Evolutionary conservation across 1,284 basidiomycete species (phyloP).

Genomic region (Ganoderma sinense): DNA sequence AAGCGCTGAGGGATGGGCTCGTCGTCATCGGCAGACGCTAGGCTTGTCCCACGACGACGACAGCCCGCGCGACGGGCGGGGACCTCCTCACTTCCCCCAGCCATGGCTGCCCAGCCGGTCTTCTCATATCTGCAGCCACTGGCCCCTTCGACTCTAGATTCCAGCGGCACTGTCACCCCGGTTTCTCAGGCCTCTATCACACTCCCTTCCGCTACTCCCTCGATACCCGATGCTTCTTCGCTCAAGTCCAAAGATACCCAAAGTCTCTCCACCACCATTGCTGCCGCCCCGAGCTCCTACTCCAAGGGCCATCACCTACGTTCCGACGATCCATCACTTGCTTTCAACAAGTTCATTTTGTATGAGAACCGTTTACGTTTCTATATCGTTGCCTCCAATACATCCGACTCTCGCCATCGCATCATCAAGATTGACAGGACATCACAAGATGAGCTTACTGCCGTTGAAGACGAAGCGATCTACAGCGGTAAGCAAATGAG

Average conservation of each 20-base stretch:
- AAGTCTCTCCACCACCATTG: slow-evolving; percentile 22
- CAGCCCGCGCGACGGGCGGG: not conserved
- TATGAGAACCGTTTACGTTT: slow-evolving; percentile 91
- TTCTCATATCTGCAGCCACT: slow-evolving; percentile 7
- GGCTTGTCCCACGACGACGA: not conserved
- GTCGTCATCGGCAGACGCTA: not conserved
- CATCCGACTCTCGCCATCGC: slow-evolving; percentile 84
- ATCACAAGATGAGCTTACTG: slow-evolving; percentile 72
- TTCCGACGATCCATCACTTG: slow-evolving; percentile 38
- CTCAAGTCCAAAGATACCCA: slow-evolving; percentile 31
- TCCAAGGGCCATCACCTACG: slow-evolving; percentile 16
- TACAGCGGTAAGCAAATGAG: slow-evolving; percentile 92
- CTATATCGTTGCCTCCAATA: slow-evolving; percentile 89
- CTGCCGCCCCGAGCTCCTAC: slow-evolving; percentile 15
- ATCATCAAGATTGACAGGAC: slow-evolving; percentile 94
- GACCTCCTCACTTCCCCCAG: not conserved
- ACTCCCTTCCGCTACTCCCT: slow-evolving; percentile 15
- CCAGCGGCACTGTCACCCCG: slow-evolving; percentile 36
- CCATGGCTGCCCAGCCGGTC: slow-evolving; percentile 12
- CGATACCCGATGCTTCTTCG: slow-evolving; percentile 25
- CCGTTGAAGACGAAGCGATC: slow-evolving; percentile 87
- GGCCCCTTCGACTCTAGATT: slow-evolving; percentile 12
- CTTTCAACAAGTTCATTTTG: slow-evolving; percentile 89
- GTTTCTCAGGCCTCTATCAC: slow-evolving; percentile 31
- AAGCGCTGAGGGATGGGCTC: not conserved